Conservation (phyloP, 257 asterid species). For the Scutellaria minor region DNA sequence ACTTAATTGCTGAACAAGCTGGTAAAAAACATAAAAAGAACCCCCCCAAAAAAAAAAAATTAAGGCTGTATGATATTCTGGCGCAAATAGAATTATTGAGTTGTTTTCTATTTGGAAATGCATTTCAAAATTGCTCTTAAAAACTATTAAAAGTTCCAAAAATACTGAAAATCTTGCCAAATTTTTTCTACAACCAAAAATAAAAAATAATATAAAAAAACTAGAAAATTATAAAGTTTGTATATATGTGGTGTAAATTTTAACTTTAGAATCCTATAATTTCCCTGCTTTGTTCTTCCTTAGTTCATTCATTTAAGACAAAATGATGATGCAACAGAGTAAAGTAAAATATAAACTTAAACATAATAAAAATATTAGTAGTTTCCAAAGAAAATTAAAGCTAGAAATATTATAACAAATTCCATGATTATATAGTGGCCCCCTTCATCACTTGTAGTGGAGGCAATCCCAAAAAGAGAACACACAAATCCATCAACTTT, state of each 20-base stretch:
- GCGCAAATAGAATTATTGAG: too few relatives aligned
- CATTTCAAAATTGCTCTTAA: too few relatives aligned
- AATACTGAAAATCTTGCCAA: too few relatives aligned
- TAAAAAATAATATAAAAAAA: too few relatives aligned
- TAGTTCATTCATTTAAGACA: slow-evolving; percentile 24
- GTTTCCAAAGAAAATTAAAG: slow-evolving; percentile 21
- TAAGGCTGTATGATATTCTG: too few relatives aligned
- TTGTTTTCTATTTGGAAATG: too few relatives aligned
- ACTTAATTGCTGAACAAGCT: too few relatives aligned
- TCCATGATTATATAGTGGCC: slow-evolving; percentile 33
- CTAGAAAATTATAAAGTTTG: too few relatives aligned
- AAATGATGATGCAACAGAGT: slow-evolving; percentile 25
- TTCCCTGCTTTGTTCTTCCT: background rate
- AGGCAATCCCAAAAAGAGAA: slow-evolving; percentile 30
- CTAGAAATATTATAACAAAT: slow-evolving; percentile 22
- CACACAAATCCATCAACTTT: slow-evolving; percentile 27
- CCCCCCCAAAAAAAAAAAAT: too few relatives aligned
- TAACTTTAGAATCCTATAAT: background rate
- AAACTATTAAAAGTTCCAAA: too few relatives aligned
- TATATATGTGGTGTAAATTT: background rate
- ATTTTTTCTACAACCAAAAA: background rate
- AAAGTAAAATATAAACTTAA: background rate
- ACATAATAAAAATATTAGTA: background rate
- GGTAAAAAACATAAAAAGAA: too few relatives aligned
- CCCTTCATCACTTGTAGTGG: slow-evolving; percentile 35